phyloP scores from a whole-genome alignment of 345 rosid species.

The Eucalyptus grandis region DNA sequence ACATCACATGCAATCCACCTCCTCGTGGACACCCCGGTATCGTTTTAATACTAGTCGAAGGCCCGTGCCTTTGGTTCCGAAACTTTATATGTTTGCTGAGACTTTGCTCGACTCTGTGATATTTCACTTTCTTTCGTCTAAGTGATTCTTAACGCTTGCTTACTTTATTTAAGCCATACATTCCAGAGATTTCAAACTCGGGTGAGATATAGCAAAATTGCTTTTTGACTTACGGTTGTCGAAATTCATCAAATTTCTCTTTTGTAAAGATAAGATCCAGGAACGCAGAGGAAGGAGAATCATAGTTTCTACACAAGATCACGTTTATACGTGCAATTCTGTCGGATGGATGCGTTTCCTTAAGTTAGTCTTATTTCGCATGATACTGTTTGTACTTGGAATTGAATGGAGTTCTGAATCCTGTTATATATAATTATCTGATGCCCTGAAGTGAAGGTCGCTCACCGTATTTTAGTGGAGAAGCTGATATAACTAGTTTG shows the following conservation, averaged over 20 bases:
- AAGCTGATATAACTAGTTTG: neutral
- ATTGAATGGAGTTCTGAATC: neutral
- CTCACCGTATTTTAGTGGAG: neutral
- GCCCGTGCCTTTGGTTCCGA: neutral
- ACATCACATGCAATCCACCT: neutral
- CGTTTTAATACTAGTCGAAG: neutral
- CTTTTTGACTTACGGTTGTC: neutral
- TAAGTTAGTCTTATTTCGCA: too few species aligned
- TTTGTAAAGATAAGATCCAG: neutral
- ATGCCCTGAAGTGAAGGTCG: neutral
- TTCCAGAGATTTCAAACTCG: neutral
- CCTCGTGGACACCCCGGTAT: neutral
- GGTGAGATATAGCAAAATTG: neutral
- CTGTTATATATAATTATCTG: neutral
- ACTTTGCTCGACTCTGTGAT: neutral
- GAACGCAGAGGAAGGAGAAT: neutral
- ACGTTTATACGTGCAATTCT: neutral
- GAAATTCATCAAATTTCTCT: neutral
- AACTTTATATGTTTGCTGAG: neutral
- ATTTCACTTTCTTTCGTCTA: neutral
- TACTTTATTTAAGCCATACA: neutral
- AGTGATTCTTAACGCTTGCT: neutral
- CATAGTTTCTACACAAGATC: neutral
- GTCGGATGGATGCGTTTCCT: neutral
- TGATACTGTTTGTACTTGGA: neutral